Conservation (phyloP, 2,329 filamentous ascomycete genomes). For the Fusarium dimerum region DNA sequence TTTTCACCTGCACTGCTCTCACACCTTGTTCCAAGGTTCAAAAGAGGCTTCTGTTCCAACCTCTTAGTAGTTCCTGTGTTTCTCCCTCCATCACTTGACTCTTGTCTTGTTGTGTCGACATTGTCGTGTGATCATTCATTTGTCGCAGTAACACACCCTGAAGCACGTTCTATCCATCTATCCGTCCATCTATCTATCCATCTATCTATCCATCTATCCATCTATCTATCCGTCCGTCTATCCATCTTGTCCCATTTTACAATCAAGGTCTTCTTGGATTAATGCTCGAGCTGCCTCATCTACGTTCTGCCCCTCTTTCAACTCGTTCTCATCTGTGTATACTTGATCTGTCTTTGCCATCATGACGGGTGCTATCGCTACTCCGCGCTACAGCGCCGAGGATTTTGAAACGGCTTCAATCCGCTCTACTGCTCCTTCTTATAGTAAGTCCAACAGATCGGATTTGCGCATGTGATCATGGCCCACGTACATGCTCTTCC, state of each 20-base stretch:
- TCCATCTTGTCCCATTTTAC: constrained; percentile 16
- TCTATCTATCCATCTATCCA: constrained; percentile 3
- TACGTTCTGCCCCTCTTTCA: constrained; percentile 16
- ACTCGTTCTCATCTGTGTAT: constrained; percentile 16
- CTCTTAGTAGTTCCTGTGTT: constrained; percentile 17
- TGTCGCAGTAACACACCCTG: neutral
- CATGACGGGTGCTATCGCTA: constrained; percentile 34
- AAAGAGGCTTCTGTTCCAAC: constrained; percentile 23
- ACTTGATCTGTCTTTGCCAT: constrained; percentile 17
- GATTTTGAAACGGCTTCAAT: constrained; percentile 70
- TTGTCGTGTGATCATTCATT: neutral
- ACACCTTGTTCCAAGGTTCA: constrained; percentile 8
- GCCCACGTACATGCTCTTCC: neutral
- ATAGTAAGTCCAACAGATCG: constrained; percentile 48
- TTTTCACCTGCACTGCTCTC: neutral
- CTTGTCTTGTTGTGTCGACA: neutral
- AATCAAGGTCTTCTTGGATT: constrained; percentile 14
- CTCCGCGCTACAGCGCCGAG: constrained; percentile 43
- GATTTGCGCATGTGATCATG: constrained; percentile 2
- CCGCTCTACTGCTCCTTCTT: constrained; percentile 67
- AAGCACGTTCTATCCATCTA: neutral
- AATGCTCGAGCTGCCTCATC: constrained; percentile 24
- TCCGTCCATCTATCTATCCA: too few species aligned
- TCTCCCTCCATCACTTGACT: constrained; percentile 18
- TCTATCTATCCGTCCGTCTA: neutral